Conservation (phyloP, 768 basidiomycete genomes). For the Agrocybe chaxingu region DNA sequence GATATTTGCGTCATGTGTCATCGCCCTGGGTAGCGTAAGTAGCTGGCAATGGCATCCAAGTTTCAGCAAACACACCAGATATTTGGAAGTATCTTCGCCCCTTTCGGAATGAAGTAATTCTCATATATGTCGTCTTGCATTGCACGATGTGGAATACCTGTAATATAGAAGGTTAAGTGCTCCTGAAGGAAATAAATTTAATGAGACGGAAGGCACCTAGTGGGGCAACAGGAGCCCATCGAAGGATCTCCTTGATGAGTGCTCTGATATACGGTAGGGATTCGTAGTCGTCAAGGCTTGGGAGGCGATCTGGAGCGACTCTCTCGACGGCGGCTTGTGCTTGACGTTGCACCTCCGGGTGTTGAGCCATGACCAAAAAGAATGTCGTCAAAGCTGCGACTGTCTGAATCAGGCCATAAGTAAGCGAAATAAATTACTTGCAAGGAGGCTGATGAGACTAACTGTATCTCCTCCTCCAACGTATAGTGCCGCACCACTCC, state of each 20-base stretch:
- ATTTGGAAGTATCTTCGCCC: conserved; percentile 26
- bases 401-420: conserved; percentile 21
- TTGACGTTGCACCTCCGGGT: conserved; percentile 34
- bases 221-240: conserved; percentile 31
- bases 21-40: conserved; percentile 18
- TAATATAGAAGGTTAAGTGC: not conserved
- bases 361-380: conserved; percentile 32
- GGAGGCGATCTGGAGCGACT: conserved; percentile 29
- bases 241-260: conserved; percentile 34
- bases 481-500: conserved; percentile 26
- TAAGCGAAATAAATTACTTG: not conserved
- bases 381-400: conserved; percentile 33
- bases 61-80: conserved; percentile 20
- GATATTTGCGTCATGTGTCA: conserved; percentile 31
- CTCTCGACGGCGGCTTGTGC: conserved; percentile 39
- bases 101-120: conserved; percentile 31
- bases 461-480: conserved; percentile 40
- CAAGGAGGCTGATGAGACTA: conserved; percentile 13
- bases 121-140: conserved; percentile 30
- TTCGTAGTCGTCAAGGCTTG: conserved; percentile 28
- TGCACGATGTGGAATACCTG: conserved; percentile 25
- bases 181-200: not conserved
- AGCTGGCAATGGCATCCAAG: not conserved
- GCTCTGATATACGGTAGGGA: conserved; percentile 33
- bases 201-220: conserved; percentile 14